These are phyloP conservation scores for Gracilaria caudata DNA, from an alignment of 23 red algal genomes.

Conservation along the genomic window DNA sequence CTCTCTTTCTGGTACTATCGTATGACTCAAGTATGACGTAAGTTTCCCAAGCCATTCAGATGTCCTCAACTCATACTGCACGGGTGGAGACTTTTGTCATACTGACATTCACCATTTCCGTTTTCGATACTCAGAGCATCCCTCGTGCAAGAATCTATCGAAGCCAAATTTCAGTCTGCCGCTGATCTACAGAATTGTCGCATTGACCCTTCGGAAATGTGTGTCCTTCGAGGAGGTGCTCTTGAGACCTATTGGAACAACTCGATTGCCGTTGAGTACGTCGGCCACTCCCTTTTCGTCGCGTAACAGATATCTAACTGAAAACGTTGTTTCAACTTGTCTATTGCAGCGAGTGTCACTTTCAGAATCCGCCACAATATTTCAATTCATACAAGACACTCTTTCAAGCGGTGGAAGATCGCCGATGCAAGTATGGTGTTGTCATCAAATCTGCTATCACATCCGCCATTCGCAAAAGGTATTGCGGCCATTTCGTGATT, in stretches of 20 bases:
- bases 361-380: background rate
- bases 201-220: conserved; percentile 31
- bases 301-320: background rate
- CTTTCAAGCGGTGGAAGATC: background rate
- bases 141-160: conserved; percentile 28
- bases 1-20: conserved; percentile 34
- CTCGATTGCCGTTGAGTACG: background rate
- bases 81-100: background rate
- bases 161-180: background rate
- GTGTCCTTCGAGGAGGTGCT: conserved; percentile 21
- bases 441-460: background rate
- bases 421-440: background rate
- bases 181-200: conserved; percentile 21
- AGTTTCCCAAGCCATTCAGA: background rate
- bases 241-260: conserved; percentile 37
- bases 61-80: conserved; percentile 23
- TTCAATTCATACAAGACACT: background rate
- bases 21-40: conserved; percentile 17
- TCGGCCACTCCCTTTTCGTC: background rate
- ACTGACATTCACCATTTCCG: background rate
- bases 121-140: conserved; percentile 15
- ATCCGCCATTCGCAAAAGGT: background rate
- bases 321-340: background rate
- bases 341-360: background rate
- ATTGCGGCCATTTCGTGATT: background rate